Evolutionary conservation across 371 early-diverging fungal species (phyloP), one percentile per base, ranked within the genome.

Genomic region (Mucor lusitanicus): DNA sequence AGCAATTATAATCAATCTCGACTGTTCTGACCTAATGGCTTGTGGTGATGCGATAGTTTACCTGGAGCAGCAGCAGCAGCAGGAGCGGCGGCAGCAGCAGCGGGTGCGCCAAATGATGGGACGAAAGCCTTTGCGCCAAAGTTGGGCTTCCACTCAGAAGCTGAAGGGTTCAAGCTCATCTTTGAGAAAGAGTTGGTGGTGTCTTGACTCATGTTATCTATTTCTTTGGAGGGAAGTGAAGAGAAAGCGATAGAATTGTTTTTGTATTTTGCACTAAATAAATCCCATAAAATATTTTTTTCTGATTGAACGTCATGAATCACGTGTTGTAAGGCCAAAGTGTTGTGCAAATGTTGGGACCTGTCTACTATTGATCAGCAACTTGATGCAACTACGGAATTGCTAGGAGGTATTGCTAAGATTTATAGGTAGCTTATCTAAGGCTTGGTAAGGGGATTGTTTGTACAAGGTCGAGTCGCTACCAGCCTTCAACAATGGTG

Each of bases 101-200:
- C 40, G 59, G 67, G 58, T 7, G 68, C 40, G 33, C 35, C 60
- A 64, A 75, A 78, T 23, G 71, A 53, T 56, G 78, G 78, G 46
- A 78, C 78, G 55, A 78, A 78, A 33, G 68, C 40, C 48, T 66
- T 78, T 61, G 78, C 78, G 17, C 62, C 61, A 25, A 73, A 70
- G 40, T 70, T 78, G 39, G 78, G 78, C 59, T 78, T 78, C 78
- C 78, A 78, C 58, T 78, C 78, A 39, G 66, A 46, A 42, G 78
- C 78, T 21, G 64, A 50, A 40, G 78, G 78, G 56, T 78, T 78
- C 62, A 78, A 72, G 40, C 35, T 66, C 57, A 78, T 57, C 68
- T 72, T 75, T 11, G 73, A 70, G 46, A 65, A 60, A 23, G 61
- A 65, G 9, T 71, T 67, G 21, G 61, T 71, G 23, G 66, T 23